Evolutionary conservation across 2,329 filamentous ascomycete species (phyloP), one percentile per base, ranked within the genome.

Genomic region (Arachnopeziza araneosa): DNA sequence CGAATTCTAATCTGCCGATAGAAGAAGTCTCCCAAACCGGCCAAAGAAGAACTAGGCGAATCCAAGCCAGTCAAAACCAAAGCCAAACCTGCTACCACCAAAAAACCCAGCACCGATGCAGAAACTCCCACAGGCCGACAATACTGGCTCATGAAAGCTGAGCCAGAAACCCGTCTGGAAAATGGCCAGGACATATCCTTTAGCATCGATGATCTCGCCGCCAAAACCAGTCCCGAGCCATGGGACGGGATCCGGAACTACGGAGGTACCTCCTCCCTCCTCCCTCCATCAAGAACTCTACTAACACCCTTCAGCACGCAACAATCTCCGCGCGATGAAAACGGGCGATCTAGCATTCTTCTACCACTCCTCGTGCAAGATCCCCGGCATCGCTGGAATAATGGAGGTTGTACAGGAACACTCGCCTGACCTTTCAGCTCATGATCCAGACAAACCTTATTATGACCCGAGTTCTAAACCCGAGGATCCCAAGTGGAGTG

Each of bases 341-440:
- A 86, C 87, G 59, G 93, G 93, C 55, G 95, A 99, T 71, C 80
- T 93, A 32, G 93, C 92, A 24, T 98, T 99, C 77, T 98, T 99
- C 77, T 98, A 98, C 72, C 93, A 97, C 75, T 96, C 90, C 53
- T 96, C 95, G 69, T 95, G 90, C 76, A 96, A 96, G 72, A 83
- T 88, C 24, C 92, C 93, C 0, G 93, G 90, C 1, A 91, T 98
- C 54, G 91, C 88, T 1, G 93, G 93, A 1, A 84, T 88, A 21
- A 93, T 96, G 89, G 89, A 95, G 69, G 89, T 99, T 64, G 92
- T 96, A 19, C 81, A 84, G 65, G 93, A 96, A 71, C 89, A 91
- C 66, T 87, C 88, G 1, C 82, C 90, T 9, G 95, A 99, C 69
- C 76, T 69, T 26, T 67, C 86, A 24, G 89, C 89, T 2, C 89